Evolutionary conservation across 164 flowering plant genomes (phyloP), one percentile per base, ranked within the genome.

Genomic region (Tinospora cordifolia): DNA sequence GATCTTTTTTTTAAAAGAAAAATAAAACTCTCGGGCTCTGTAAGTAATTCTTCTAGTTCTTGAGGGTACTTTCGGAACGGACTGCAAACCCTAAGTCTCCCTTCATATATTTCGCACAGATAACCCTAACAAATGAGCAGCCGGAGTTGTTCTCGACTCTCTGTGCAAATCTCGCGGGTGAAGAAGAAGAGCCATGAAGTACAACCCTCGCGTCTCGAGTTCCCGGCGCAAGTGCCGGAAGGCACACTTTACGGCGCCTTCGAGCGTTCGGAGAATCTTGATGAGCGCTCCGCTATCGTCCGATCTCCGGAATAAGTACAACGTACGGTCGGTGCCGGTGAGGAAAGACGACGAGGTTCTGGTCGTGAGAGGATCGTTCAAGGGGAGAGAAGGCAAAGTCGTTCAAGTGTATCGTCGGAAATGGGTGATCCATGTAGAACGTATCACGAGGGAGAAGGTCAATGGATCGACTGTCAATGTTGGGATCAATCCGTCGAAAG

Each of bases 401-500:
- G 73, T 75, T 6, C 78, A 75, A 34, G 81, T 78, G 13, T 78
- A 78, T 65, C 77, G 78, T 9, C 63, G 75, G 26, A 75, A 69
- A 44, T 78, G 78, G 81, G 78, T 78, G 25, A 78, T 78, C 64
- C 78, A 78, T 62, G 58, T 78, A 6, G 81, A 80, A 66, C 65
- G 82, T 8, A 80, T 80, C 65, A 80, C 82, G 3, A 54, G 78
- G 17, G 82, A 80, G 74, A 80, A 80, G 62, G 80, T 77, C 12
- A 79, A 79, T 36, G 82, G 82, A 2, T 76, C 82, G 24, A 79
- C 80, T 5, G 79, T 79, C 51, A 77, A 79, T 65, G 80, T 79
- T 39, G 82, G 82, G 40, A 63, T 78, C 62, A 65, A 71, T 62
- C 77, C 80, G 2, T 78, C 80, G 0, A 44, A 44, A 44, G 47